phyloP scores from a whole-genome alignment of 2,329 filamentous ascomycete species.

The Plenodomus biglobosus region DNA sequence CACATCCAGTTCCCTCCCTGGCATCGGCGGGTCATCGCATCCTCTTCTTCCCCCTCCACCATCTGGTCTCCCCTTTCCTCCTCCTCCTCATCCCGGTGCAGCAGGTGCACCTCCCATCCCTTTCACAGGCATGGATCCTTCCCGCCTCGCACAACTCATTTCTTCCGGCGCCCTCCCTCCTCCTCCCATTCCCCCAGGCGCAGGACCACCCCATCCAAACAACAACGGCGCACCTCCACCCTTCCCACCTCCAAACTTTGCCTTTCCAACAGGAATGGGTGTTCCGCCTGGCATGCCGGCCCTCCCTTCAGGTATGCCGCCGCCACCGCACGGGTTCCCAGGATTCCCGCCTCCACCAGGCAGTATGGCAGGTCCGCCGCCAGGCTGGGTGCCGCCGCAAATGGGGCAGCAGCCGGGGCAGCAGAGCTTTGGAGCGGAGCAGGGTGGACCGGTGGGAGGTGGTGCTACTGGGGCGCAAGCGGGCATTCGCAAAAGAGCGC shows the following conservation, averaged over 20 bases:
- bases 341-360: slow-evolving; percentile 34
- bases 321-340: slow-evolving; percentile 25
- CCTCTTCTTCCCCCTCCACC: slow-evolving; percentile 34
- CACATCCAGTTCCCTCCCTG: slow-evolving; percentile 52
- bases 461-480: no score
- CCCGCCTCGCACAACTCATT: slow-evolving; percentile 40
- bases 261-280: slow-evolving; percentile 24
- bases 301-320: slow-evolving; percentile 19
- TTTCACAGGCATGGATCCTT: slow-evolving; percentile 31
- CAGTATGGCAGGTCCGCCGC: slow-evolving; percentile 17
- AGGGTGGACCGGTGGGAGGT: slow-evolving; percentile 35
- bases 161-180: slow-evolving; percentile 41
- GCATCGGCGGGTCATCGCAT: slow-evolving; percentile 48
- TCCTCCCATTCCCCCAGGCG: slow-evolving; percentile 35
- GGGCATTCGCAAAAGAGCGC: slow-evolving; percentile 55
- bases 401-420: slow-evolving; percentile 27
- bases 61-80: slow-evolving; percentile 24
- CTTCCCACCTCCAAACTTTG: slow-evolving; percentile 31
- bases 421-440: slow-evolving; percentile 19
- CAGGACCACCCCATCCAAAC: slow-evolving; percentile 21
- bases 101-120: slow-evolving; percentile 15
- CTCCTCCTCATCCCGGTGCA: slow-evolving; percentile 10
- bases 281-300: slow-evolving; percentile 26
- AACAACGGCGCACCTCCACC: slow-evolving; percentile 20
- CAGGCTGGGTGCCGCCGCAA: slow-evolving; percentile 15